Base-by-base conservation (phyloP, 2,329 filamentous ascomycete genomes). In the Neonectria punicea region DNA sequence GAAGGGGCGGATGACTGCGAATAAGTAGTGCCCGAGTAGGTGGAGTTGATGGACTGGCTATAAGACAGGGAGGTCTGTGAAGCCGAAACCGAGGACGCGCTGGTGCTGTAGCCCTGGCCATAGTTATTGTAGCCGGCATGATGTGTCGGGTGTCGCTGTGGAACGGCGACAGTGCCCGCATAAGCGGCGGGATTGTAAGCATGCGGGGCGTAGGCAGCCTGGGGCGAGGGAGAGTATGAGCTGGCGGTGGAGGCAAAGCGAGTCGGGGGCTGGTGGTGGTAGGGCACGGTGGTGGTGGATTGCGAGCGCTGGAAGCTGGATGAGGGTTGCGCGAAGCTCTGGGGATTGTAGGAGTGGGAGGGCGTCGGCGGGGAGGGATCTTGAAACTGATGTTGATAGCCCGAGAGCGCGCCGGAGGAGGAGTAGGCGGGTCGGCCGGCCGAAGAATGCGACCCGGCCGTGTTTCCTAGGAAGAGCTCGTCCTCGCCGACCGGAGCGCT, bases 331-430 rank as follows among this genome's bases (percentile, higher is more conserved):
- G 80, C 82, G 76, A 88, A 95, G 41, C 85, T 82, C 76, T 91
- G 87, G 2, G 93, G 92, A 74, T 94, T 95, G 79, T 94, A 95
- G 47, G 86, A 78, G 53, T 83, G 81, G 28, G 81, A 80, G 16
- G 83, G 80, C 8, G 84, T 82, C 22, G 84, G 78, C 67, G 85
- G 79, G 66, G 82, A 73, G 62, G 82, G 77, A 63, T 81, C 77
- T 68, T 85, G 81, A 72, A 85, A 85, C 67, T 84, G 81, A 67
- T 86, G 82, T 66, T 86, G 83, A 74, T 87, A 85, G 74, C 86
- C 81, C 53, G 82, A 80, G 76, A 84, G 78, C 72, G 85, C 77
- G 80, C 78, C 75, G 78, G 76, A 79, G 69, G 81, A 72, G 80
- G 85, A 75, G 78, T 84, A 78, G 75, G 79, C 71, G 71, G 73